Evolutionary conservation across 345 rosid genomes (phyloP), one percentile per base, ranked within the genome.

Genomic region (Clausena lansium): DNA sequence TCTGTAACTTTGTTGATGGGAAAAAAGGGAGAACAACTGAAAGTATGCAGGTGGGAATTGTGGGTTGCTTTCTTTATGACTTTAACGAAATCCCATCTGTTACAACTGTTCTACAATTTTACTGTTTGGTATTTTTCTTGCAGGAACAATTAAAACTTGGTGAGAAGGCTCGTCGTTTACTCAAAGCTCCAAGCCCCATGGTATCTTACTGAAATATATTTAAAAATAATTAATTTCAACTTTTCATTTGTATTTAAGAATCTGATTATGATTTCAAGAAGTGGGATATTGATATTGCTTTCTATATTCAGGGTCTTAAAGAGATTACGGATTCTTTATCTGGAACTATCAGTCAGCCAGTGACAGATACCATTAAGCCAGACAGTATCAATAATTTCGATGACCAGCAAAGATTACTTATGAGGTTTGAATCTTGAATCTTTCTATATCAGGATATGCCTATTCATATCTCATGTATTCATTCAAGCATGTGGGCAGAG

Each of bases 141-240:
- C 87, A 95, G 98, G 95, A 90, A 72, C 86, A 88, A 81, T 85
- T 90, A 80, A 91, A 86, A 76, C 84, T 83, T 45, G 85, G 93
- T 57, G 90, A 88, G 60, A 86, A 82, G 47, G 76, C 91, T 74
- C 89, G 87, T 74, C 77, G 60, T 79, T 77, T 87, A 61, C 79
- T 90, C 45, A 82, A 87, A 74, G 55, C 80, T 79, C 84, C 91
- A 74, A 78, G 85, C 78, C 22, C 69, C 47, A 83, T 72, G 94
- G 97, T 93, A 82, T 81, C 54, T 76, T 65, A 61, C 66, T 39
- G 22, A 27, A 10, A 19, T 45, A 47, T 35, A 72, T 36, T 55
- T 33, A 64, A 25, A 72, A 25, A 35, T 20, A 50, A 67, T 76
- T 8, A 54, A 45, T 61, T 45, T 57, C 7, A 65, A 25, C 47